Evolutionary conservation across 345 rosid species (phyloP).

Genomic region (Lepidium aucheri): DNA sequence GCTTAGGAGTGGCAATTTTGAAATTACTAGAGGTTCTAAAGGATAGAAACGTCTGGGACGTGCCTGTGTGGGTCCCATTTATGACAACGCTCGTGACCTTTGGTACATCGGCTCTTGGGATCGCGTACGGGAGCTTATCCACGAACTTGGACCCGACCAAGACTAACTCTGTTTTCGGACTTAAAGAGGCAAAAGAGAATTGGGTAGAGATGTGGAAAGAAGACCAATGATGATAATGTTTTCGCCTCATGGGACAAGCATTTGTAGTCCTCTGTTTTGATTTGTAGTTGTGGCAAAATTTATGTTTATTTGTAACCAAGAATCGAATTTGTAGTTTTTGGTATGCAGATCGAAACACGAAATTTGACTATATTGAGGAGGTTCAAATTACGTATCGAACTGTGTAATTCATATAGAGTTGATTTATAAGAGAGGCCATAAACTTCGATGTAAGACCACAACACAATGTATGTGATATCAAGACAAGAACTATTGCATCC

Average conservation of each 20-base stretch:
- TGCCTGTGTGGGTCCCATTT: slow-evolving; percentile 60
- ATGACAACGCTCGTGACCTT: slow-evolving; percentile 45
- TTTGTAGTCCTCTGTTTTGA: background rate
- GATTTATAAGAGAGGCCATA: too few relatives aligned
- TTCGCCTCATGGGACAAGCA: background rate
- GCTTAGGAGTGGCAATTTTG: slow-evolving; percentile 34
- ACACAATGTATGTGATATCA: too few relatives aligned
- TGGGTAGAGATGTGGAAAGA: slow-evolving; percentile 87
- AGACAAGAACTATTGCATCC: too few relatives aligned
- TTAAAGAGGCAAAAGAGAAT: slow-evolving; percentile 53
- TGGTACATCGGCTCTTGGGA: slow-evolving; percentile 57
- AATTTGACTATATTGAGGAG: background rate
- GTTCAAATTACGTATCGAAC: background rate
- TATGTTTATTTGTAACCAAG: background rate
- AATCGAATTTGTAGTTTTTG: background rate
- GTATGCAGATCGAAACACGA: background rate
- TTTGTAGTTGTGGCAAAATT: background rate
- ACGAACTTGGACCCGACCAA: slow-evolving; percentile 57
- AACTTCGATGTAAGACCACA: too few relatives aligned
- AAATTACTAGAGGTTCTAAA: slow-evolving; percentile 27
- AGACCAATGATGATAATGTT: slow-evolving; percentile 17
- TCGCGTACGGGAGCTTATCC: slow-evolving; percentile 77
- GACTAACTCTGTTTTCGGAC: slow-evolving; percentile 56
- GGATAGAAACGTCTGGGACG: slow-evolving; percentile 45
- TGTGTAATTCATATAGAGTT: background rate